Percentiles rank a stretch among this genome's conserved stretches.
These are phyloP conservation scores for Podila minutissima DNA, from an alignment of 192 early-diverging fungal species.

Conservation along the genomic window DNA sequence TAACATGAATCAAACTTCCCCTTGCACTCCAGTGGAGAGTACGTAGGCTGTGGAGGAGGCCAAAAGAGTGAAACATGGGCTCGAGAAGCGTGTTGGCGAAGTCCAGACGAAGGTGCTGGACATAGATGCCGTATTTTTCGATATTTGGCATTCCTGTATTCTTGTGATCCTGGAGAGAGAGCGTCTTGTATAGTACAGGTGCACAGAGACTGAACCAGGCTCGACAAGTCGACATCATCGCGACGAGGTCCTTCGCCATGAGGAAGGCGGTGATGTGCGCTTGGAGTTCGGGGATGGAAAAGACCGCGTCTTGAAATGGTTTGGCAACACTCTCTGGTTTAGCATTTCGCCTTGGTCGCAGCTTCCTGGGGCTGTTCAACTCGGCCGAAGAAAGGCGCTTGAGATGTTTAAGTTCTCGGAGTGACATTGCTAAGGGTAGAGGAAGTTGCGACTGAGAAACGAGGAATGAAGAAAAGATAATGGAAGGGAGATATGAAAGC, in stretches of 20 bases:
- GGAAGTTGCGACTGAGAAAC: too few relatives aligned
- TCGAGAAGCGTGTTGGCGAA: neutral
- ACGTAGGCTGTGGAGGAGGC: neutral
- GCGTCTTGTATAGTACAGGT: neutral
- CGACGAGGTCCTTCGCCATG: neutral
- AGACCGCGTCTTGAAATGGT: too few relatives aligned
- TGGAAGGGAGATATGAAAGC: too few relatives aligned
- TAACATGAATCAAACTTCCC: neutral
- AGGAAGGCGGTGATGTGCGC: neutral
- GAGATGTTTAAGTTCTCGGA: too few relatives aligned
- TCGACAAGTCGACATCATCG: neutral
- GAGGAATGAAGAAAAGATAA: too few relatives aligned
- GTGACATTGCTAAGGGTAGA: too few relatives aligned
- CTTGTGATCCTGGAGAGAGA: neutral
- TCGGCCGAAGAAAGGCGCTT: too few relatives aligned
- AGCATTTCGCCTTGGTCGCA: too few relatives aligned
- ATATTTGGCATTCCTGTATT: neutral
- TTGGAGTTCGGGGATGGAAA: neutral
- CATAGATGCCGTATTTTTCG: neutral
- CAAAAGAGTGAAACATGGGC: neutral
- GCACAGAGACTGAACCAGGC: neutral
- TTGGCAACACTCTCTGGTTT: too few relatives aligned
- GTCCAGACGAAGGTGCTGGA: neutral
- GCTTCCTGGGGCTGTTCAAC: too few relatives aligned
- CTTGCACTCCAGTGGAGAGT: neutral